phyloP scores from a whole-genome alignment of 2,329 filamentous ascomycete species.

The Kalmusia sp. region DNA sequence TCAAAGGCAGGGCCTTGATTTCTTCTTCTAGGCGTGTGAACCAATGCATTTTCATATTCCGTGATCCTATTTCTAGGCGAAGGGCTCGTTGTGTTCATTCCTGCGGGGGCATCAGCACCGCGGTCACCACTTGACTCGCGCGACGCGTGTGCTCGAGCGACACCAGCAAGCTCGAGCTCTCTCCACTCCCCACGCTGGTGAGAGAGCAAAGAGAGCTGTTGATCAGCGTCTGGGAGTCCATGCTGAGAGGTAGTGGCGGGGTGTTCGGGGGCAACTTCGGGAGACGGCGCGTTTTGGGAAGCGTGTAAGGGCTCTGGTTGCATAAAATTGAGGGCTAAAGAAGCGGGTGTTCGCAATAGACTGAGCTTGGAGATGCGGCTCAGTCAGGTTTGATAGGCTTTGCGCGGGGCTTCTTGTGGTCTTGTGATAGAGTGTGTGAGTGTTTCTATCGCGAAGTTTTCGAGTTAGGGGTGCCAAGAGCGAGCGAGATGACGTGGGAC shows the following conservation, averaged over 20 bases:
- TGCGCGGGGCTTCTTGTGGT: constrained; percentile 24
- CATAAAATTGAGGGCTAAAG: constrained; percentile 64
- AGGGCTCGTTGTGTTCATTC: constrained; percentile 45
- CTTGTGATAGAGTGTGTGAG: constrained; percentile 7
- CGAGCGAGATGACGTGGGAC: constrained; percentile 9
- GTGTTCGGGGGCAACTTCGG: constrained; percentile 48
- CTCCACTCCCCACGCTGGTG: constrained; percentile 43
- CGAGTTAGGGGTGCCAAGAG: constrained; percentile 9
- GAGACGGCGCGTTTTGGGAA: constrained; percentile 53
- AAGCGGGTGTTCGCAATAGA: constrained; percentile 49
- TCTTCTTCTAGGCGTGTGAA: constrained; percentile 47
- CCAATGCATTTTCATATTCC: constrained; percentile 61
- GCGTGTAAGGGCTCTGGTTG: constrained; percentile 65
- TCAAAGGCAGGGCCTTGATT: constrained; percentile 58
- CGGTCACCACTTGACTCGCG: constrained; percentile 21
- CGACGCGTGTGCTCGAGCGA: constrained; percentile 27
- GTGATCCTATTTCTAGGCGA: constrained; percentile 59
- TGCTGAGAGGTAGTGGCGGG: constrained; percentile 59
- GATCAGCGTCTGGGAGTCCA: constrained; percentile 60
- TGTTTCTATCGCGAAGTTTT: constrained; percentile 6
- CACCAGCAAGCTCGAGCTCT: constrained; percentile 25
- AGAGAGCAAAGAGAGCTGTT: constrained; percentile 52
- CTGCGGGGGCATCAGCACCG: constrained; percentile 23
- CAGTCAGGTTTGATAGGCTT: constrained; percentile 36
- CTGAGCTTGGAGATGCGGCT: constrained; percentile 60